Evolutionary conservation across 2,329 filamentous ascomycete genomes (phyloP).

Genomic region (Fusarium continuum): DNA sequence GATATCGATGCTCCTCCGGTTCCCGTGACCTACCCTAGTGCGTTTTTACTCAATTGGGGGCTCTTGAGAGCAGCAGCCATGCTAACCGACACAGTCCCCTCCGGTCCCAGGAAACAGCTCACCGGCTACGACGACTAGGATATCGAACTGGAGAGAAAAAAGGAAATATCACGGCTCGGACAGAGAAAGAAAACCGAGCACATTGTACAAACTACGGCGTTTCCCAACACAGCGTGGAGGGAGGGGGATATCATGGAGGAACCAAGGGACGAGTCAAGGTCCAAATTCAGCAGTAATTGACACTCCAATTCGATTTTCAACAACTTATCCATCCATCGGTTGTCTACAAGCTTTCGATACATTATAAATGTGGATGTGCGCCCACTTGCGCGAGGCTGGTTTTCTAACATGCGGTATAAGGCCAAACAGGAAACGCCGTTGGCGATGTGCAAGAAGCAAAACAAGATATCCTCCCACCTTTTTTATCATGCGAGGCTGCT

Average conservation of each 20-base stretch:
- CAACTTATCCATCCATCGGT: constrained; percentile 4
- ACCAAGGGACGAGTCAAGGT: constrained; percentile 29
- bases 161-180: constrained; percentile 18
- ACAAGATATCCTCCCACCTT: constrained; percentile 3
- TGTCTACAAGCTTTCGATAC: constrained; percentile 21
- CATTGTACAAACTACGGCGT: constrained; percentile 45
- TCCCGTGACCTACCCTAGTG: constrained; percentile 93
- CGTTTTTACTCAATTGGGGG: constrained; percentile 51
- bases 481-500: constrained; percentile 22
- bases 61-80: background rate
- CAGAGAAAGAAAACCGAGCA: background rate
- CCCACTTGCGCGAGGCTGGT: constrained; percentile 19
- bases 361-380: constrained; percentile 22
- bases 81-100: constrained; percentile 57
- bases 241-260: constrained; percentile 32
- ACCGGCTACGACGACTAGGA: constrained; percentile 68
- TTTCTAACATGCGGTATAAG: constrained; percentile 31
- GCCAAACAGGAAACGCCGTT: constrained; percentile 22
- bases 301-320: constrained; percentile 42
- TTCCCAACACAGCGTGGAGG: constrained; percentile 23
- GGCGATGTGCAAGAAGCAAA: constrained; percentile 26
- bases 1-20: constrained; percentile 77
- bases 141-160: constrained; percentile 6
- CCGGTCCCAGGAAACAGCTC: constrained; percentile 66
- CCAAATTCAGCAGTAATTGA: constrained; percentile 39